A percentile compares a stretch with the other conserved stretches of the same genome.
These are phyloP conservation scores for Diophrys appendiculata DNA, from an alignment of 73 alveolate genomes.

Conservation along the genomic window DNA sequence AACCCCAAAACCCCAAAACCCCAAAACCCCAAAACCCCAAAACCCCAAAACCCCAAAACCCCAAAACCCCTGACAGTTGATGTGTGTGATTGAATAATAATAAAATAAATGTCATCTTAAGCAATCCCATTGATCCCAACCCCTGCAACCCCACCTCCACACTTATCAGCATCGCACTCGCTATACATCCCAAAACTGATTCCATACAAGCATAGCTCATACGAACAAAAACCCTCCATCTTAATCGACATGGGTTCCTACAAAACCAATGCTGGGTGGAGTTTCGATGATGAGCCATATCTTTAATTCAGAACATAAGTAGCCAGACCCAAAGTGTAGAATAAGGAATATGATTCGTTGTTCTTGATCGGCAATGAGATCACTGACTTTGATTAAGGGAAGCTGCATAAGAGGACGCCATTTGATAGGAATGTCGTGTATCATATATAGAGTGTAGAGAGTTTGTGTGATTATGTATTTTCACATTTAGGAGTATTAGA, in stretches of 20 bases:
- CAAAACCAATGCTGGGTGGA: constrained; percentile 72
- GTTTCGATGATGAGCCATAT: constrained; percentile 81
- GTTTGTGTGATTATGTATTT: constrained; percentile 84
- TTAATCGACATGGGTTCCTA: neutral
- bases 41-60: too few relatives aligned
- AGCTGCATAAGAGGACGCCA: constrained; percentile 85
- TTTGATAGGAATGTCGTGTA: constrained; percentile 87
- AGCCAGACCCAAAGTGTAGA: constrained; percentile 83
- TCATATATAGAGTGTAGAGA: constrained; percentile 87
- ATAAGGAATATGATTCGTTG: constrained; percentile 40
- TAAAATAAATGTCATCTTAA: too few relatives aligned
- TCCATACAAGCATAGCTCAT: too few relatives aligned
- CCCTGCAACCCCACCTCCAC: too few relatives aligned
- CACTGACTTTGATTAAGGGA: constrained; percentile 75
- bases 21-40: too few relatives aligned
- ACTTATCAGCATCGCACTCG: too few relatives aligned
- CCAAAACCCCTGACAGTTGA: too few relatives aligned
- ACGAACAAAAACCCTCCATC: too few relatives aligned
- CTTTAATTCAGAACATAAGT: constrained; percentile 76
- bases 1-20: too few relatives aligned
- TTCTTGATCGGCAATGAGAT: constrained; percentile 67
- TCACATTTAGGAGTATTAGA: constrained; percentile 78
- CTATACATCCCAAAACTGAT: too few relatives aligned
- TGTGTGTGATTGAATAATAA: too few relatives aligned
- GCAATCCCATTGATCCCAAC: too few relatives aligned